Base-by-base conservation (phyloP, 2,329 filamentous ascomycete genomes). In the Penicillium sp. region DNA sequence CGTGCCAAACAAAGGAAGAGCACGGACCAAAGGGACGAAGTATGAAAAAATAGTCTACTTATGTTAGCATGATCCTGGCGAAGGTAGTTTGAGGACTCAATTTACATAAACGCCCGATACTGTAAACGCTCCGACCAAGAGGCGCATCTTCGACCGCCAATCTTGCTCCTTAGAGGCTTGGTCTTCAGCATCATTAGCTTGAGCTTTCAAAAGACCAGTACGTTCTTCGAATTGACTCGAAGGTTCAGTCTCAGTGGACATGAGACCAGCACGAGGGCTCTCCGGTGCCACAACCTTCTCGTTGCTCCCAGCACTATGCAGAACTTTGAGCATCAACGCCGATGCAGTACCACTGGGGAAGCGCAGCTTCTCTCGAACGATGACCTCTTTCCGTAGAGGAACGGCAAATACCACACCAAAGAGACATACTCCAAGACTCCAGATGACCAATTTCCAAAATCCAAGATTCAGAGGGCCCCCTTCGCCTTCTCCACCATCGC, bases 371-470 rank as follows among this genome's bases (percentile, higher is more conserved):
- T 99, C 93, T 49, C 87, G 76, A 47, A 99, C 89, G 53, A 99
- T 95, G 46, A 97, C 91, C 72, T 99, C 89, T 48, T 84, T 87
- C 39, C 93, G 80, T 46, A 97, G 66, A 0, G 93, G 93, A 12
- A 99, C 92, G 0, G 91, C 93, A 73, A 99, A 97, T 1, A 97
- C 86, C 1, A 97, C 93, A 0, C 93, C 93, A 66, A 99, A 99
- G 64, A 97, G 92, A 66, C 91, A 96, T 13, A 99, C 81, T 0
- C 93, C 93, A 46, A 99, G 69, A 22, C 89, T 88, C 93, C 93
- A 99, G 7, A 96, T 69, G 6, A 95, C 83, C 56, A 96, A 73
- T 67, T 90, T 89, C 75, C 83, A 82, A 31, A 88, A 78, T 30
- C 83, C 82, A 37, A 95, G 72, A 46, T 80, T 75, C 14, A 95